Percentiles rank a stretch among this genome's conserved stretches.
Evolutionary conservation across 148 eudicot genomes (phyloP).

Genomic region (Dysphania ambrosioides): DNA sequence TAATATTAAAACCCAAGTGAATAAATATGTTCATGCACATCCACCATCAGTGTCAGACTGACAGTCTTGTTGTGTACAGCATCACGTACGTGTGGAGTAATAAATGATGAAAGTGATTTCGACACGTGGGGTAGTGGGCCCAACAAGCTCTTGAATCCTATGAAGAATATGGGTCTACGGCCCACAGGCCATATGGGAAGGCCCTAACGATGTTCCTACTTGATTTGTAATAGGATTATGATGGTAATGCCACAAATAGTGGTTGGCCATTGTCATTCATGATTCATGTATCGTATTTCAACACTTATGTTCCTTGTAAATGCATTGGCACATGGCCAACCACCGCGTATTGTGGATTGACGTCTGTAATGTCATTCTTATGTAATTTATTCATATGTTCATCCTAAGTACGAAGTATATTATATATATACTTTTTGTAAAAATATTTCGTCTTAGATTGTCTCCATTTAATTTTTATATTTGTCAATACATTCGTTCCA

Average conservation of each 20-base stretch:
- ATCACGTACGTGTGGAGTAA: slow-evolving; percentile 35
- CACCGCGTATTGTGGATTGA: slow-evolving; percentile 13
- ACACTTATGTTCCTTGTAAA: background rate
- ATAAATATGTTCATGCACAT: too few species aligned
- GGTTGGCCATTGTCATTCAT: slow-evolving; percentile 16
- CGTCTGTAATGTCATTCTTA: background rate
- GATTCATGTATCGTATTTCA: too few species aligned
- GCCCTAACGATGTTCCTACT: slow-evolving; percentile 17
- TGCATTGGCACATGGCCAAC: slow-evolving; percentile 18
- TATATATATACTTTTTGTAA: too few species aligned
- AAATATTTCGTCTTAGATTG: too few species aligned
- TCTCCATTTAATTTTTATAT: too few species aligned
- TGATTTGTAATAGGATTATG: background rate
- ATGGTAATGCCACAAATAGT: background rate
- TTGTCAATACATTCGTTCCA: too few species aligned
- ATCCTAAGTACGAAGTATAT: too few species aligned
- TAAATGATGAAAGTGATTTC: slow-evolving; percentile 34
- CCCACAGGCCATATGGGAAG: slow-evolving; percentile 31
- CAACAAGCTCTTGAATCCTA: slow-evolving; percentile 10
- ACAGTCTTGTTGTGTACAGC: slow-evolving; percentile 1
- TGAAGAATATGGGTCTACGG: slow-evolving; percentile 15
- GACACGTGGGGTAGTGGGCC: slow-evolving; percentile 40
- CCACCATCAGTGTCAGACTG: slow-evolving; percentile 14
- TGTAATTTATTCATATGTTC: background rate
- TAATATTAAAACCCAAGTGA: background rate